Evolutionary conservation across 768 basidiomycete species (phyloP).

Genomic region (Kwoniella sp.): DNA sequence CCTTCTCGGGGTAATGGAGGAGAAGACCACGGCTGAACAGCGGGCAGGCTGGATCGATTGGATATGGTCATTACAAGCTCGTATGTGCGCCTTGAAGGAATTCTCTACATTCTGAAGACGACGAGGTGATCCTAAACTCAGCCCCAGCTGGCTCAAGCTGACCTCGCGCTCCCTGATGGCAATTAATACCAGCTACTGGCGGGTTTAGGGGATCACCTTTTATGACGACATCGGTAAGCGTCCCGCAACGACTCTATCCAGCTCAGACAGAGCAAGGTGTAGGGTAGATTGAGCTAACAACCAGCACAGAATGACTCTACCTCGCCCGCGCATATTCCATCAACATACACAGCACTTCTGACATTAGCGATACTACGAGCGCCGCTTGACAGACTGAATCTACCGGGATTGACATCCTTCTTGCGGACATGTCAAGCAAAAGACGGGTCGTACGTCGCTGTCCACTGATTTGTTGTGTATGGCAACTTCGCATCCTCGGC

Average conservation of each 20-base stretch:
- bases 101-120: constrained; percentile 13
- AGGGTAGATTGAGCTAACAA: too few relatives aligned
- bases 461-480: too few relatives aligned
- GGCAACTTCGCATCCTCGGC: too few relatives aligned
- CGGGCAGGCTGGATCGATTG: constrained; percentile 72
- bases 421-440: constrained; percentile 71
- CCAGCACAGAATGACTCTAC: constrained; percentile 23
- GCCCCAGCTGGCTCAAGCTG: neutral
- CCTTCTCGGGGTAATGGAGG: constrained; percentile 64
- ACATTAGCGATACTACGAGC: constrained; percentile 84
- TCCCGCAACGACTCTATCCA: constrained; percentile 1
- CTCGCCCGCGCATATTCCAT: constrained; percentile 75
- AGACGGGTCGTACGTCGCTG: constrained; percentile 79
- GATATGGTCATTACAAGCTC: constrained; percentile 85
- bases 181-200: constrained; percentile 25
- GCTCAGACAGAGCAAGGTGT: neutral
- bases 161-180: neutral
- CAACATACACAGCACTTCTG: constrained; percentile 89
- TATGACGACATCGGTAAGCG: constrained; percentile 60
- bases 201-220: constrained; percentile 73
- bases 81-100: too few relatives aligned
- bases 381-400: constrained; percentile 72
- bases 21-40: constrained; percentile 62
- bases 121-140: too few relatives aligned
- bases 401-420: constrained; percentile 68